A percentile compares a stretch with the other conserved stretches of the same genome.
These are phyloP conservation scores for Cercospora sp. DNA, from an alignment of 2,329 filamentous ascomycete genomes.

Conservation along the genomic window DNA sequence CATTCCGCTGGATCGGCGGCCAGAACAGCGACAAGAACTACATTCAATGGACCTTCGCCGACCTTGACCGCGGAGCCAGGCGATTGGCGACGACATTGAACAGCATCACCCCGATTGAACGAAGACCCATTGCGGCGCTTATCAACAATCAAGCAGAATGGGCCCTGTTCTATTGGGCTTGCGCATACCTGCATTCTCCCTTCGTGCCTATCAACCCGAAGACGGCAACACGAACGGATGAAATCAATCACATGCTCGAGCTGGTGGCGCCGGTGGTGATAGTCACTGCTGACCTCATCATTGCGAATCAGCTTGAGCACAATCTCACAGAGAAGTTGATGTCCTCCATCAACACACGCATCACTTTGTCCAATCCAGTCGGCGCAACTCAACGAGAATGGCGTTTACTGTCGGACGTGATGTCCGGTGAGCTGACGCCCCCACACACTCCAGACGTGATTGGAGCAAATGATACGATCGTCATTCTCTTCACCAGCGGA, in stretches of 20 bases:
- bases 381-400: conserved; percentile 28
- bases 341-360: conserved; percentile 30
- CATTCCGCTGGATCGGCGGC: conserved; percentile 38
- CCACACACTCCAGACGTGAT: conserved; percentile 37
- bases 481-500: conserved; percentile 54
- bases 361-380: conserved; percentile 29
- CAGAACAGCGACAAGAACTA: conserved; percentile 31
- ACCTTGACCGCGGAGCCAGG: conserved; percentile 37
- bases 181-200: conserved; percentile 38
- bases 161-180: conserved; percentile 39
- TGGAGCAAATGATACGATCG: conserved; percentile 36
- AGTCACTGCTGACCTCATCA: conserved; percentile 31
- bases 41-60: conserved; percentile 38
- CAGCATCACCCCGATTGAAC: conserved; percentile 36
- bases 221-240: conserved; percentile 33
- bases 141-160: conserved; percentile 40
- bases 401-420: conserved; percentile 33
- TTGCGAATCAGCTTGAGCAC: conserved; percentile 35
- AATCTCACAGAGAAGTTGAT: conserved; percentile 32
- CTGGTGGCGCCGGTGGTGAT: conserved; percentile 35
- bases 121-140: conserved; percentile 35
- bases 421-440: conserved; percentile 37
- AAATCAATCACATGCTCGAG: conserved; percentile 38
- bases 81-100: conserved; percentile 37
- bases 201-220: conserved; percentile 39